These are phyloP conservation scores for Axilococcus clingmanii DNA, from an alignment of 139 green algal genomes.

Conservation along the genomic window DNA sequence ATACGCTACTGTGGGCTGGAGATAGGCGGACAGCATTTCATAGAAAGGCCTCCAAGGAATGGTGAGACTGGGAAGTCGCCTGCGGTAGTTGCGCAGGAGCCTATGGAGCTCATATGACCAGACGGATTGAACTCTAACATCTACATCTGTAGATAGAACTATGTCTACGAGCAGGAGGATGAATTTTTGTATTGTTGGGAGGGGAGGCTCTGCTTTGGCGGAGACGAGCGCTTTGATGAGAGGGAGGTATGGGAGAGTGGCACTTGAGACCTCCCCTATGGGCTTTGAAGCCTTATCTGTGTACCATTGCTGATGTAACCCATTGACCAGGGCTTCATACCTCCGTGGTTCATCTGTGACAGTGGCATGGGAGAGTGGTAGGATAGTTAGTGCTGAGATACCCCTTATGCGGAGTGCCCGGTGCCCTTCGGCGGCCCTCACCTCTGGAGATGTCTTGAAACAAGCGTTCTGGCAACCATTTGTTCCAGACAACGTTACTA, in stretches of 20 bases:
- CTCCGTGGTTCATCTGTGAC: conserved; percentile 35
- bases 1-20: conserved; percentile 8
- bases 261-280: background rate
- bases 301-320: conserved; percentile 16
- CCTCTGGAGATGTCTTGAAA: too few species aligned
- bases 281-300: conserved; percentile 7
- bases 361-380: background rate
- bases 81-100: conserved; percentile 35
- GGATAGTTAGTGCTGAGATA: background rate
- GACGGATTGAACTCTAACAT: conserved; percentile 39
- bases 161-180: conserved; percentile 32
- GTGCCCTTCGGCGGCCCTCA: too few species aligned
- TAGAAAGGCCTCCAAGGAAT: conserved; percentile 55
- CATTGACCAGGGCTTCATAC: conserved; percentile 25
- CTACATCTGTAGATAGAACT: conserved; percentile 17
- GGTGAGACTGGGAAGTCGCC: conserved; percentile 27
- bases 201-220: conserved; percentile 20
- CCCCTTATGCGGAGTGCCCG: too few species aligned
- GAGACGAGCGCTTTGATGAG: conserved; percentile 29
- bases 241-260: conserved; percentile 23
- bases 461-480: too few species aligned
- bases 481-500: too few species aligned
- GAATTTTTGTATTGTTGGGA: conserved; percentile 10
- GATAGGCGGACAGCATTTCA: conserved; percentile 14
- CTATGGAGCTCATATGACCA: conserved; percentile 25